A percentile compares a stretch with the other conserved stretches of the same genome.
Conservation (phyloP, 2,329 filamentous ascomycete species). For the Dactylellina cionopaga region DNA sequence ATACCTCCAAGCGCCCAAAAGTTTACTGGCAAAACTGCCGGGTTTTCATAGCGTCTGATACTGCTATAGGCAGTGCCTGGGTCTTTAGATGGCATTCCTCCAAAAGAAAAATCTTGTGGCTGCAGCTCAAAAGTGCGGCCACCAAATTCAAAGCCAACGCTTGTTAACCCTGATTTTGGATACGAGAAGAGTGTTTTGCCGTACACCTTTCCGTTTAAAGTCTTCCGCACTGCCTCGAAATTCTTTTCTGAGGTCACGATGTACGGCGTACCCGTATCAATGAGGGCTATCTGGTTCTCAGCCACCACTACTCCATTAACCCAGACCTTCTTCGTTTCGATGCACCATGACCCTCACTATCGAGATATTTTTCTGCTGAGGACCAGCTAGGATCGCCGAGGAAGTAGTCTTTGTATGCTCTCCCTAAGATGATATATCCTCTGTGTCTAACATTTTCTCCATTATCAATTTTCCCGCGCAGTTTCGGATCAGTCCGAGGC, state of each 20-base stretch:
- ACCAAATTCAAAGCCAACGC: neutral
- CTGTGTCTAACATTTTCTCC: neutral
- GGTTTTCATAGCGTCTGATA: neutral
- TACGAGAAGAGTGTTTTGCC: too few species aligned
- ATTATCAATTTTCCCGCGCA: too few species aligned
- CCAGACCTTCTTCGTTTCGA: neutral
- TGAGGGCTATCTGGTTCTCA: neutral
- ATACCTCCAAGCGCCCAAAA: slow-evolving; percentile 53
- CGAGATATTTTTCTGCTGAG: neutral
- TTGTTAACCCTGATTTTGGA: too few species aligned
- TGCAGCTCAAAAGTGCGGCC: neutral
- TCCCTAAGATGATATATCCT: neutral
- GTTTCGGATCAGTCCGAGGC: neutral
- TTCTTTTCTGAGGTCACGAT: neutral
- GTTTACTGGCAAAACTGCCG: too few species aligned
- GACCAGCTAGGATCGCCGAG: neutral
- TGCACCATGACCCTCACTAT: neutral
- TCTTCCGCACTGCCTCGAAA: neutral
- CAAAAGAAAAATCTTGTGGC: neutral
- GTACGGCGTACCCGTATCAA: neutral
- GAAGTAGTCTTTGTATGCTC: neutral
- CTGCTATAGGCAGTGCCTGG: neutral
- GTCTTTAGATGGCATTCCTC: neutral
- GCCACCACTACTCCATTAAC: neutral
- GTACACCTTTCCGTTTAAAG: too few species aligned